Evolutionary conservation across 2,329 filamentous ascomycete genomes (phyloP), one percentile per base, ranked within the genome.

Genomic region (Stachybotrys chlorohalonatus): DNA sequence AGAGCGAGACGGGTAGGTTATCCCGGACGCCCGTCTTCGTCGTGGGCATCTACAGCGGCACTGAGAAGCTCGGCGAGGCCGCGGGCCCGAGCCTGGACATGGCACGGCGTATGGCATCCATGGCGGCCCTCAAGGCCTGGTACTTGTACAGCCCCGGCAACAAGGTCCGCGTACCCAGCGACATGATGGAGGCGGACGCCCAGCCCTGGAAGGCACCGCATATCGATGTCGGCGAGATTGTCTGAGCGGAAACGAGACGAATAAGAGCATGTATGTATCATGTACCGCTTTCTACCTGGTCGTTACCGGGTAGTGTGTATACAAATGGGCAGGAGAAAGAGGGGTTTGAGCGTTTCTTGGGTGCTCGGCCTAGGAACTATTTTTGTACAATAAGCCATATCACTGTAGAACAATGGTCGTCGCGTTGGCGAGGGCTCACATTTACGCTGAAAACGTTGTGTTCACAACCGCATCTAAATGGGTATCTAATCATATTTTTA

Each of bases 1-100:
- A 96, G 63, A 90, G 86, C 63, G 94, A 99, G 76, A 97, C 94
- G 4, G 94, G 94, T 68, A 84, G 94, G 56, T 71, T 81, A 62
- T 94, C 88, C 64, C 83, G 88, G 68, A 89, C 89, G 56, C 93
- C 94, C 15, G 94, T 99, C 15, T 97, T 87, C 66, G 85, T 96
- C 32, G 92, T 99, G 13, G 94, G 93, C 56, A 92, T 99, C 58
- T 99, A 88, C 75, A 95, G 89, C 61, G 94, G 93, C 52, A 78
- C 80, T 57, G 92, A 99, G 69, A 93, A 94, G 79, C 78, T 99
- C 47, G 94, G 93, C 54, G 93, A 99, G 75, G 94, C 86, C n/a
- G 80, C 85, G 17, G 94, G 89, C 30, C 76, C 86, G 51, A 92
- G 82, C 70, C 75, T 97, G 55, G 79, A 90, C 60, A 82, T 90